Evolutionary conservation across 1,139 yeast genomes (phyloP), one percentile per base, ranked within the genome.

Genomic region (Candida glucosophila): DNA sequence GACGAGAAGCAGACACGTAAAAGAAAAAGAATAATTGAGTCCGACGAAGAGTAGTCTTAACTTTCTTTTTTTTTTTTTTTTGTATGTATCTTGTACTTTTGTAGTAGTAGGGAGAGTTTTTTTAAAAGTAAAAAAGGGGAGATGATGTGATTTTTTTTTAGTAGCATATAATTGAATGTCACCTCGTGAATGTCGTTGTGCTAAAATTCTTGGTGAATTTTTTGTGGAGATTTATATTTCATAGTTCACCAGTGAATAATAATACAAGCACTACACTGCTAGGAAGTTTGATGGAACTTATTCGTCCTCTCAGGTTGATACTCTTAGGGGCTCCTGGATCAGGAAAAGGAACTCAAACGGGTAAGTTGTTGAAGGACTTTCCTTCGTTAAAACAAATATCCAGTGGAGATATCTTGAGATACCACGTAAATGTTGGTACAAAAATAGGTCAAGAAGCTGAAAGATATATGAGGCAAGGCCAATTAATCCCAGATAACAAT

Each of bases 261-360:
- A n/a, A n/a, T n/a, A n/a, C n/a, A n/a, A n/a, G n/a, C n/a, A 16
- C 8, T 16, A 16, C n/a, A 16, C n/a, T 16, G 8, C 25, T n/a
- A 21, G 12, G 9, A 19, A 16, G 8, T 12, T 20, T 15, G 13
- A 34, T 29, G 32, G 19, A 30, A 18, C 19, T 32, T 16, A 28
- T 34, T 26, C 37, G 32, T 25, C 81, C 93, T 2, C 46, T 82
- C 20, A 57, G 95, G 37, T 53, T 85, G 22, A 59, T 86, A 18
- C 59, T 86, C 6, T 55, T 86, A 26, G 96, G 96, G 4, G 95
- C 96, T 1, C 97, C 96, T 0, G 97, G 96, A 0, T 69, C 95
- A 1, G 96, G 96, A 1, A 88, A 88, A 47, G 96, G 96, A 2
- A 88, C 97, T 0, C 83, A 80, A 39, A 79, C 95, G 0, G 55